Percentiles rank a stretch among this genome's conserved stretches.
phyloP scores from a whole-genome alignment of 2,329 filamentous ascomycete species.

The Chaetomium sp. region DNA sequence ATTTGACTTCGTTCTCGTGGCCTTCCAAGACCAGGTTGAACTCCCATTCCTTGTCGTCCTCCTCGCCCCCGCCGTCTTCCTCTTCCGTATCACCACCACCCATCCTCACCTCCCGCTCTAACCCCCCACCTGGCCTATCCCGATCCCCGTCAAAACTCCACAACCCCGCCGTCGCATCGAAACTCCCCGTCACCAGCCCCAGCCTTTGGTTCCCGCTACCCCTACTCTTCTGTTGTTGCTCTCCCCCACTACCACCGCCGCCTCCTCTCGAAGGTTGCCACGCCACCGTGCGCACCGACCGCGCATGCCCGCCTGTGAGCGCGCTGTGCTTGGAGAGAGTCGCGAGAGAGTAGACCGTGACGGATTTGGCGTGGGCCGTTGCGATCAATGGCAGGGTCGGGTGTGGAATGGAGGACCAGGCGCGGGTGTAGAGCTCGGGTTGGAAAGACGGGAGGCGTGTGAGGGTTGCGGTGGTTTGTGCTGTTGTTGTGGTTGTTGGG shows the following conservation, averaged over 20 bases:
- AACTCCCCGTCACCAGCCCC: conserved; percentile 85
- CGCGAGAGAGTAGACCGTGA: conserved; percentile 81
- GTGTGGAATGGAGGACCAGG: conserved; percentile 82
- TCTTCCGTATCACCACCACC: conserved; percentile 19
- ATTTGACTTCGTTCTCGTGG: conserved; percentile 90
- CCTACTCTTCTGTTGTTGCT: background rate
- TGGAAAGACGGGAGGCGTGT: conserved; percentile 44
- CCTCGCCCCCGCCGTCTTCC: conserved; percentile 38
- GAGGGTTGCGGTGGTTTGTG: conserved; percentile 23
- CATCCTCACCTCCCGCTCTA: conserved; percentile 14
- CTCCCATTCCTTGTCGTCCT: conserved; percentile 78
- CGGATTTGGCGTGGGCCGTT: conserved; percentile 79
- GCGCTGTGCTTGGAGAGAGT: conserved; percentile 72
- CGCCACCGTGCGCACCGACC: conserved; percentile 75
- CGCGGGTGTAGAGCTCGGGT: conserved; percentile 59
- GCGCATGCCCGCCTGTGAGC: conserved; percentile 81
- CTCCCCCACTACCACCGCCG: conserved; percentile 17
- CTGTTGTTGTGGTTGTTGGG: background rate
- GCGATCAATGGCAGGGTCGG: conserved; percentile 82
- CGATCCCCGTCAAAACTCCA: conserved; percentile 59
- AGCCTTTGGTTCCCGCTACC: conserved; percentile 44
- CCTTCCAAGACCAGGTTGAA: conserved; percentile 90
- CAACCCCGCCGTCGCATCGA: conserved; percentile 84
- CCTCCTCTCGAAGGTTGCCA: conserved; percentile 68
- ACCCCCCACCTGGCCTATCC: background rate